Evolutionary conservation across 495 filamentous ascomycete species (phyloP), one percentile per base, ranked within the genome.

Genomic region (Penicillium samsonianum): DNA sequence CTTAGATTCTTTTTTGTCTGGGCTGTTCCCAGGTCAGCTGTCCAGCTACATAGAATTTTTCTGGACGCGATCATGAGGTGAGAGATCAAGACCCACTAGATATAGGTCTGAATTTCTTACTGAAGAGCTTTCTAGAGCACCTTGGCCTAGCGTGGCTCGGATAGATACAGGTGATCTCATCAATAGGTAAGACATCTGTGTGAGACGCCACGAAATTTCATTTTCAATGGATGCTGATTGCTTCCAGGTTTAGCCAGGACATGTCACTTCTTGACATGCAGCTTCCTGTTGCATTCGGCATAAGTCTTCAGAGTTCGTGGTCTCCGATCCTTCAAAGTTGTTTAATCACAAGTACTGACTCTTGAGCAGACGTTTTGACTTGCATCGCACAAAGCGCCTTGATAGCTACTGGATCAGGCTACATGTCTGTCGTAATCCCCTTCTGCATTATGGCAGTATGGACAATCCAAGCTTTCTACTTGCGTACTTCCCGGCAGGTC

Each of bases 261-360:
- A 25, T 45, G 17, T 45, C 42, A 11, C 42, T 45, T 45, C 42
- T 45, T 11, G 42, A 45, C 20, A 45, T 45, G 42, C 42, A 45
- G 42, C 42, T 45, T 45, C 42, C 42, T 25, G 20, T 45, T 45
- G 42, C 8, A 2, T 25, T 45, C 4, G 42, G 20, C 22, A 45
- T 26, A 26, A 45, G 9, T 14, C 42, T 26, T 6, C 42, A 25
- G 11, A 45, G 42, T 14, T 8, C 42, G 42, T 10, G 4, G 16
- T 45, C 11, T 26, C 11, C 12, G 6, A 12, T 45, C 42, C 10
- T 4, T 26, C 20, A 12, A 25, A 23, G 26, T 22, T 3, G 19
- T 35, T 45, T n/a, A n/a, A n/a, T n/a, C n/a, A n/a, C n/a, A 26
- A 25, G 16, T 45, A 5, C 42, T 22, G 11, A 26, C 42, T 26